Evolutionary conservation across 225 moss, liverwort and hornwort species (phyloP).

Genomic region (Asterella californica): DNA sequence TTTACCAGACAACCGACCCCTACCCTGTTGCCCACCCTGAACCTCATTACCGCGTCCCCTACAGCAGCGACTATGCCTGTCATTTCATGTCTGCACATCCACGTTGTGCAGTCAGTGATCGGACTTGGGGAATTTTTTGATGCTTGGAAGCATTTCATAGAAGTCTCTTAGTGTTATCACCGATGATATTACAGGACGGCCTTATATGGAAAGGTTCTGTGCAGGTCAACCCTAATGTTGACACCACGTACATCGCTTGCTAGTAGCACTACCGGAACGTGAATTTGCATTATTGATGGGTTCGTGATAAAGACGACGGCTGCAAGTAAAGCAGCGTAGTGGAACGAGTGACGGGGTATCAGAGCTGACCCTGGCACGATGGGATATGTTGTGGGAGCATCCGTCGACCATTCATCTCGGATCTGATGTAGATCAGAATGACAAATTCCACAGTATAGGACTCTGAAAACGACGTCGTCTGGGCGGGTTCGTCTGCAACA

Average conservation of each 20-base stretch:
- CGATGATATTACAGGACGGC: background rate
- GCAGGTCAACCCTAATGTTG: background rate
- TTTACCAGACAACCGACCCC: constrained; percentile 29
- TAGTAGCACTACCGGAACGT: too few relatives aligned
- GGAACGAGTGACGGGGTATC: too few relatives aligned
- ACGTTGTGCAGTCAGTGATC: background rate
- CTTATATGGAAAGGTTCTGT: background rate
- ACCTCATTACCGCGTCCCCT: constrained; percentile 26
- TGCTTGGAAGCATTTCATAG: background rate
- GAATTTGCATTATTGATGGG: too few relatives aligned
- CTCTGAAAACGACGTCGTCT: constrained; percentile 21
- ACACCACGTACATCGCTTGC: too few relatives aligned
- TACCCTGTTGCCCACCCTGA: constrained; percentile 30
- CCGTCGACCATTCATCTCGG: constrained; percentile 21
- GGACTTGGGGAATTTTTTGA: background rate
- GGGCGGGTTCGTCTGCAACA: constrained; percentile 20
- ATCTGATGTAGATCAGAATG: constrained; percentile 26
- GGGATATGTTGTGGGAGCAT: constrained; percentile 4
- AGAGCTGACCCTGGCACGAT: constrained; percentile 25
- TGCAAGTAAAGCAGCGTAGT: background rate
- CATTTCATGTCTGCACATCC: constrained; percentile 25
- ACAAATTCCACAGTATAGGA: constrained; percentile 26
- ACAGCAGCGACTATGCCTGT: constrained; percentile 27
- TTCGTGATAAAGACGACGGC: background rate
- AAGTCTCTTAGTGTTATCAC: background rate